Base-by-base conservation (phyloP, 495 filamentous ascomycete species). In the Trichocladium uniseriatum region DNA sequence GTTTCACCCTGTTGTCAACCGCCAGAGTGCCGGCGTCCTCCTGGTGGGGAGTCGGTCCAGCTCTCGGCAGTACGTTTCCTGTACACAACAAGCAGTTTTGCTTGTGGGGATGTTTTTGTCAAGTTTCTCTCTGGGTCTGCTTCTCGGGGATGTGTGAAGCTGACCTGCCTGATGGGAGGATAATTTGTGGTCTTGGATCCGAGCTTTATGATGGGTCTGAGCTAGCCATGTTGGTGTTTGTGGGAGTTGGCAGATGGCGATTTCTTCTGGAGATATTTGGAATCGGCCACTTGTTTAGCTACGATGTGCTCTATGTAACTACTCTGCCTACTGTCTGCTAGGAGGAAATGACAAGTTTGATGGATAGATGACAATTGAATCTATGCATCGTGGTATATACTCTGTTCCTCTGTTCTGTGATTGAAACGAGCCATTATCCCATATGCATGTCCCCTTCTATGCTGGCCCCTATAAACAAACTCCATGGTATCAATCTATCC, bases 291-390 rank as follows among this genome's bases (percentile, higher is more conserved):
- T 48, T 31, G 14, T 8, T 5, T 49, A 49, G 46, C 16, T 15
- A 38, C 37, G 13, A 37, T 16, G 3, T n/a, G 20, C 24, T 49
- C 8, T 27, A 39, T 28, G 20, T 49, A 49, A 43, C 47, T 49
- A 49, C 39, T 27, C 39, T 49, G 31, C 7, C 38, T 49, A 21
- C 47, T 49, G 29, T 20, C 19, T 49, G 22, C 14, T 6, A 18
- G 20, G 18, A 28, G 11, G 35, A 2, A 29, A 9, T 18, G 21
- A 10, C 10, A 32, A 35, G 15, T 19, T 8, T 10, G 20, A 52
- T 55, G 56, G 54, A 54, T 69, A 68, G 67, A 69, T 19, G 67
- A 63, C 67, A 47, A 44, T 65, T 66, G 67, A 68, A 66, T 69
- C 67, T 69, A 69, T 66, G 58, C 59, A 58, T 59, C 45, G 32